phyloP scores from a whole-genome alignment of 1,139 yeast species.

The Zygoascus hellenicus region DNA sequence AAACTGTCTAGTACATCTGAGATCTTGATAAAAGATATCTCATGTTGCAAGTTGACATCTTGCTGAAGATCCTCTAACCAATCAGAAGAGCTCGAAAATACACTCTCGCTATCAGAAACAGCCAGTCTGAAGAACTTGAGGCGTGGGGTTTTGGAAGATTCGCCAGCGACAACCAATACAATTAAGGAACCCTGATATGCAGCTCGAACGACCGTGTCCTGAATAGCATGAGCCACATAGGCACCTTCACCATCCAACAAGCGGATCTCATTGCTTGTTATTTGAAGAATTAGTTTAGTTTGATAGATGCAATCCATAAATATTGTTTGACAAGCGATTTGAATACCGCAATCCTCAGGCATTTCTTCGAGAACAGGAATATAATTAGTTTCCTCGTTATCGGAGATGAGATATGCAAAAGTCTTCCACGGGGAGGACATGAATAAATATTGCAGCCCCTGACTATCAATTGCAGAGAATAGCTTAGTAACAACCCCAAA shows the following conservation, averaged over 20 bases:
- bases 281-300: slow-evolving; percentile 7
- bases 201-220: slow-evolving; percentile 2
- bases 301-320: slow-evolving; percentile 1
- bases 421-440: slow-evolving; percentile 12
- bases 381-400: slow-evolving; percentile 5
- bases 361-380: slow-evolving; percentile 9
- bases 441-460: slow-evolving; percentile 4
- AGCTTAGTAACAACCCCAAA: slow-evolving; percentile 9
- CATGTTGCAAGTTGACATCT: no score
- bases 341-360: slow-evolving; percentile 11
- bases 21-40: no score
- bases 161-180: no score
- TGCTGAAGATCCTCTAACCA: no score
- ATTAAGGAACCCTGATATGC: not conserved
- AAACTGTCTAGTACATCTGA: no score
- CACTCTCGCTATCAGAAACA: no score
- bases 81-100: no score
- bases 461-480: slow-evolving; percentile 7
- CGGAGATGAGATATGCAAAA: slow-evolving; percentile 6
- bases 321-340: slow-evolving; percentile 3
- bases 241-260: slow-evolving; percentile 11
- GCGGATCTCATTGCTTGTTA: slow-evolving; percentile 5
- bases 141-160: no score
- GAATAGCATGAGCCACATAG: not conserved
- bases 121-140: no score